These are phyloP conservation scores for Naganishia randhawae DNA, from an alignment of 768 basidiomycete species.

Conservation along the genomic window DNA sequence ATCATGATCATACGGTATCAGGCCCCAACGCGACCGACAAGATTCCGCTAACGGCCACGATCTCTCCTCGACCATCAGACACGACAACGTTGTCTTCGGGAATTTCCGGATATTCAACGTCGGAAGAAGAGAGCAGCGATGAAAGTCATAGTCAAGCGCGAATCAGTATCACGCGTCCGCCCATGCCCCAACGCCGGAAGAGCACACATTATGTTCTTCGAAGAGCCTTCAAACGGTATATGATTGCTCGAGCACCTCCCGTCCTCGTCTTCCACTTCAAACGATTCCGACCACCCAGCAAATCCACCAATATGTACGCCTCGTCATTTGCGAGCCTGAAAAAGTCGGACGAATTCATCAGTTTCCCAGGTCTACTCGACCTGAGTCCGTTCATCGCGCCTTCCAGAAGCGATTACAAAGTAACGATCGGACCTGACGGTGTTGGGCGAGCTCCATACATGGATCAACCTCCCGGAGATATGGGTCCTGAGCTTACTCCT, in stretches of 20 bases:
- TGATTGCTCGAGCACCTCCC: slow-evolving; percentile 72
- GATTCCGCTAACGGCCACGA: background rate
- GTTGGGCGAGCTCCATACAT: slow-evolving; percentile 39
- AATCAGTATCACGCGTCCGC: slow-evolving; percentile 30
- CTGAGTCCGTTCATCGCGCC: slow-evolving; percentile 82
- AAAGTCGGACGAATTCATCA: slow-evolving; percentile 76
- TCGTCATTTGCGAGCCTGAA: slow-evolving; percentile 48
- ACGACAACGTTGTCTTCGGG: slow-evolving; percentile 11
- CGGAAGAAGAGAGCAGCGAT: slow-evolving; percentile 26
- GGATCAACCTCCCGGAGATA: slow-evolving; percentile 45
- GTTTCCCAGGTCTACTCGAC: slow-evolving; percentile 84
- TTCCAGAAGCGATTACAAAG: slow-evolving; percentile 50
- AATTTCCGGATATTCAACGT: slow-evolving; percentile 25
- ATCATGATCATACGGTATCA: background rate
- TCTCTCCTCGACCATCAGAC: slow-evolving; percentile 9
- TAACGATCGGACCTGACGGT: slow-evolving; percentile 37
- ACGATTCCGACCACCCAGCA: slow-evolving; percentile 81
- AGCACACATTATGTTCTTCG: slow-evolving; percentile 67
- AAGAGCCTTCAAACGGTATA: slow-evolving; percentile 88
- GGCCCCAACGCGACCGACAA: background rate
- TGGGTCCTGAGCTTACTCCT: slow-evolving; percentile 39
- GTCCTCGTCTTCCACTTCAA: slow-evolving; percentile 89
- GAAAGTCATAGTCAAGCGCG: slow-evolving; percentile 17
- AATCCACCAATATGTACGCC: slow-evolving; percentile 42
- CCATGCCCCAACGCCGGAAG: slow-evolving; percentile 41